Conservation (phyloP, 345 rosid species). For the Lumnitzera littorea region DNA sequence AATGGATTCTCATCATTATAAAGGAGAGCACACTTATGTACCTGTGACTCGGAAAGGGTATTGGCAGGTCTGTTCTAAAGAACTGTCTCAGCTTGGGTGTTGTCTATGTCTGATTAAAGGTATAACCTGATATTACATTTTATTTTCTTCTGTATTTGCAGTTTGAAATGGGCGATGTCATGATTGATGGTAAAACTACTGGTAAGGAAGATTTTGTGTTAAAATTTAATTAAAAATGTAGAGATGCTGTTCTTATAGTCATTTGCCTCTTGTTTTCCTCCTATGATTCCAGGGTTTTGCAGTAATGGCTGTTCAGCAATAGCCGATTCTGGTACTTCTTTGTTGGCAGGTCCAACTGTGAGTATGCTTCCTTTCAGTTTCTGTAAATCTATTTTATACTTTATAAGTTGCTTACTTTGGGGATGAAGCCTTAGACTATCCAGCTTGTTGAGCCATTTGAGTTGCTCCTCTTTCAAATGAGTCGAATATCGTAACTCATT, state of each 20-base stretch:
- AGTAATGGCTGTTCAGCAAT: slow-evolving; percentile 51
- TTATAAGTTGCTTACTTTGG: background rate
- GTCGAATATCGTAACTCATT: no score
- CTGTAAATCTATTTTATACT: background rate
- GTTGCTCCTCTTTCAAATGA: background rate
- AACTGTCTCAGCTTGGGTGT: no score
- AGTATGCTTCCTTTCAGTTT: slow-evolving; percentile 11
- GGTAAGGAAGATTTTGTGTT: slow-evolving; percentile 26
- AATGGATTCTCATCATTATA: slow-evolving; percentile 49
- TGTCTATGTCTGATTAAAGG: background rate
- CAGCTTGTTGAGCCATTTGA: no score
- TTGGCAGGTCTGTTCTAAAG: slow-evolving; percentile 43
- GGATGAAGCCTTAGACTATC: background rate
- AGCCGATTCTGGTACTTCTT: slow-evolving; percentile 79
- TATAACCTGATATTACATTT: background rate
- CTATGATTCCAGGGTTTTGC: slow-evolving; percentile 37
- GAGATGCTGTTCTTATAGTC: background rate
- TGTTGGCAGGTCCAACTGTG: slow-evolving; percentile 72
- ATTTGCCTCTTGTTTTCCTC: slow-evolving; percentile 5
- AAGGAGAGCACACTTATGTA: slow-evolving; percentile 63
- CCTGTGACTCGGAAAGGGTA: slow-evolving; percentile 57
- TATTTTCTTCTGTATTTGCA: slow-evolving; percentile 12
- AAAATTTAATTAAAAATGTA: background rate
- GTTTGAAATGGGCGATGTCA: slow-evolving; percentile 70
- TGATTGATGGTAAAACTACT: slow-evolving; percentile 45